Conservation (phyloP, 176 grass and related monocot genomes). For the Triticum dicoccoides region DNA sequence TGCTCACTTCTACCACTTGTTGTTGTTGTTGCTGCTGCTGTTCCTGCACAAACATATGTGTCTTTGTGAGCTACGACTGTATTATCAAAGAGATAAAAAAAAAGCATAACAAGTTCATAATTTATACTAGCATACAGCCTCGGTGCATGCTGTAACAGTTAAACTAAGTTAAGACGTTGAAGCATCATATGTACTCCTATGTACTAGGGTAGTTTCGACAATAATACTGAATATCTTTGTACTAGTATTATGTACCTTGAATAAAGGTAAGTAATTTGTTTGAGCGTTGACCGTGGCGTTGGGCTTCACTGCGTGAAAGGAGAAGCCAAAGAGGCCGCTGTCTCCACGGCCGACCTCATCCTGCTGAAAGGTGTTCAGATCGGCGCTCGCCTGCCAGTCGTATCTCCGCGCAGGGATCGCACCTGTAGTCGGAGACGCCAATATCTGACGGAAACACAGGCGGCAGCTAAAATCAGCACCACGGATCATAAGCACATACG, state of each 20-base stretch:
- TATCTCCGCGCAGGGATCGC: constrained; percentile 53
- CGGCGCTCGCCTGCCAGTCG: constrained; percentile 46
- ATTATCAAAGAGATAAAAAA: too few species aligned
- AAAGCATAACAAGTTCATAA: too few species aligned
- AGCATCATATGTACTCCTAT: too few species aligned
- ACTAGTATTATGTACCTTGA: constrained; percentile 35
- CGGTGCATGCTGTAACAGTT: neutral
- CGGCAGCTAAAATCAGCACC: constrained; percentile 15
- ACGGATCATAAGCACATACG: neutral
- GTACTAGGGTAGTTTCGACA: too few species aligned
- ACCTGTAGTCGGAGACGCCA: constrained; percentile 80
- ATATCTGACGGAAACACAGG: constrained; percentile 31
- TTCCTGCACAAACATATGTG: neutral
- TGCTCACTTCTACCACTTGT: constrained; percentile 5
- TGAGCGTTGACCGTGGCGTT: constrained; percentile 31
- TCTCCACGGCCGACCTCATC: constrained; percentile 5
- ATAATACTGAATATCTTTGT: too few species aligned
- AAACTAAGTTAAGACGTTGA: too few species aligned
- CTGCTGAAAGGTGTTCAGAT: constrained; percentile 30
- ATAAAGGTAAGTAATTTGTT: constrained; percentile 28
- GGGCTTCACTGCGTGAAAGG: constrained; percentile 41
- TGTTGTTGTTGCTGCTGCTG: constrained; percentile 10
- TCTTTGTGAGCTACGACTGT: neutral
- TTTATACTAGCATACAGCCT: too few species aligned
- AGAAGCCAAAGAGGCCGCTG: constrained; percentile 41